phyloP scores from a whole-genome alignment of 805 yeast genomes.

The Myxozyma monticola region DNA sequence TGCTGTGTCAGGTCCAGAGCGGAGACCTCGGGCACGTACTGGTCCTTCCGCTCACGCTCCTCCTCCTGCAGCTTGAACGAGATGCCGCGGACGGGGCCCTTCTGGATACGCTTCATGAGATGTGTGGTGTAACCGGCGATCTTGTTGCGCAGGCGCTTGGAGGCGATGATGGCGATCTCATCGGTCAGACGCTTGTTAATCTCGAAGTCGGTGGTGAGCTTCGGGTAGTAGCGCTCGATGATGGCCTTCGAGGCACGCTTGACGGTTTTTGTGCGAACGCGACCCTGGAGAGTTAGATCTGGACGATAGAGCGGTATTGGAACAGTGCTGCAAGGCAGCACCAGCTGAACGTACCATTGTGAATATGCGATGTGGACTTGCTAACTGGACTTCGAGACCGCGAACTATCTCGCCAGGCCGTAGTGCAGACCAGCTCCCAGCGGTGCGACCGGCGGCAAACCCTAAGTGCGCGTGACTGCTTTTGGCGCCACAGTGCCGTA shows the following conservation, averaged over 20 bases:
- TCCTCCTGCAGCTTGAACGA: conserved; percentile 99
- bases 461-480: conserved; percentile 10
- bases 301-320: background rate
- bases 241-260: conserved; percentile 99
- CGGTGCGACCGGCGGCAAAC: too few relatives aligned
- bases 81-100: conserved; percentile 99
- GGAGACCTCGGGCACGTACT: conserved; percentile 99
- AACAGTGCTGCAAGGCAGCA: background rate
- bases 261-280: conserved; percentile 99
- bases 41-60: conserved; percentile 99
- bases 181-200: conserved; percentile 99
- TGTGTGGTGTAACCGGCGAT: conserved; percentile 99
- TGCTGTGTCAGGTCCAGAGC: conserved; percentile 92
- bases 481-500: too few relatives aligned
- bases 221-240: conserved; percentile 99
- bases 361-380: conserved; percentile 1
- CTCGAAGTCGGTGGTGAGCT: conserved; percentile 98
- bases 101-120: conserved; percentile 99
- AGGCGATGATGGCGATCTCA: conserved; percentile 98
- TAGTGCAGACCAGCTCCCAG: too few relatives aligned
- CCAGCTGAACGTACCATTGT: conserved; percentile 14
- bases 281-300: conserved; percentile 74
- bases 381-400: too few relatives aligned
- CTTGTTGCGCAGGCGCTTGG: conserved; percentile 99
- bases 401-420: too few relatives aligned